Evolutionary conservation across 2,329 filamentous ascomycete genomes (phyloP).

Genomic region (Biscogniauxia sp.): DNA sequence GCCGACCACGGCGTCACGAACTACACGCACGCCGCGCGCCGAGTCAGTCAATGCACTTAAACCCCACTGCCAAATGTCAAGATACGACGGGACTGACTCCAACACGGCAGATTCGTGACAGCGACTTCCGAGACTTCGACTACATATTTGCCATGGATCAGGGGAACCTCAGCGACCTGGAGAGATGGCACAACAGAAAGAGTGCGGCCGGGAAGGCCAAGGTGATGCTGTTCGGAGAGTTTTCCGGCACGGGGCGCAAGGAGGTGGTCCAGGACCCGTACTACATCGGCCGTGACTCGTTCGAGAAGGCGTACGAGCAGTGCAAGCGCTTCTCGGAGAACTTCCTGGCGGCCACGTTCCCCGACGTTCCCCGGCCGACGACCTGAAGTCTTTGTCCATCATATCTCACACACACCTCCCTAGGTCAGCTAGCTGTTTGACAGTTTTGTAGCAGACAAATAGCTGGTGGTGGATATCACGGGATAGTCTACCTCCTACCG

Average conservation of each 20-base stretch:
- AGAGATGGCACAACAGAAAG: constrained; percentile 54
- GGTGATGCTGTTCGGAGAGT: constrained; percentile 83
- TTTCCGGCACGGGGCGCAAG: constrained; percentile 62
- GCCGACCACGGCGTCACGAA: constrained; percentile 69
- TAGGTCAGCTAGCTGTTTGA: background rate
- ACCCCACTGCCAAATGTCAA: background rate
- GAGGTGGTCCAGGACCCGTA: constrained; percentile 88
- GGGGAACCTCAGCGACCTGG: constrained; percentile 77
- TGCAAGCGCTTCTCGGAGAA: constrained; percentile 72
- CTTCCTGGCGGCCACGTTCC: constrained; percentile 64
- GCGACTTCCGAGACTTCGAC: constrained; percentile 83
- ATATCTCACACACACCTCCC: background rate
- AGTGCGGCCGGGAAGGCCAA: constrained; percentile 57
- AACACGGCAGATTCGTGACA: constrained; percentile 45
- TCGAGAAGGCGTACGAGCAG: constrained; percentile 84
- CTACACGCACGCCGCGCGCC: constrained; percentile 75
- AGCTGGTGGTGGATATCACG: no score
- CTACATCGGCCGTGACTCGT: constrained; percentile 81
- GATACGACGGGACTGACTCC: background rate
- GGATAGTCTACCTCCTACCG: no score
- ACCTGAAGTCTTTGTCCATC: constrained; percentile 3
- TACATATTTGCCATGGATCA: constrained; percentile 95
- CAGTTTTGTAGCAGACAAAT: no score
- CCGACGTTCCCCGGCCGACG: constrained; percentile 24
- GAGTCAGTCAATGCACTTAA: constrained; percentile 48